Base-by-base conservation (phyloP, 768 basidiomycete species). In the Strobilomyces dryophilus region DNA sequence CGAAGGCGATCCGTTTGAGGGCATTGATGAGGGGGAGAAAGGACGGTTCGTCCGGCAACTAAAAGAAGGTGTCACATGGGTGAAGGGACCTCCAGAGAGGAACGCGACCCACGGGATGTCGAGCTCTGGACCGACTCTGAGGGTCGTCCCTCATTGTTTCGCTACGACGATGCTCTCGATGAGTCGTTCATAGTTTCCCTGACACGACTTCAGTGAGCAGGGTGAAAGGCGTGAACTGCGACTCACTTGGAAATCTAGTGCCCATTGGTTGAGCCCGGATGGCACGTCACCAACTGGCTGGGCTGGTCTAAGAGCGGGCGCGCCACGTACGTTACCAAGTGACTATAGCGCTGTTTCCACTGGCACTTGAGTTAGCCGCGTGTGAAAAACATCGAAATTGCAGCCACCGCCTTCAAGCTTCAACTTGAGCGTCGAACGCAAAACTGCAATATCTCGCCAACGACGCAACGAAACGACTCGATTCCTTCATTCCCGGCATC, bases 251-350 rank as follows among this genome's bases (percentile, higher is more conserved):
- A 98, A 98, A 68, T 98, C 95, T 36, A 98, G 73, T 8, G 97
- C 90, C 93, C 95, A 98, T 71, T 99, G 95, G 64, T 98, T 95
- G 27, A 99, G 76, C n/a, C n/a, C n/a, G n/a, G n/a, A n/a, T n/a
- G 15, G 93, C n/a, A n/a, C n/a, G n/a, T n/a, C n/a, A n/a, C n/a
- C n/a, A 94, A 67, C 93, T 95, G 42, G 2, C 20, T 55, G 18
- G 35, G 53, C 66, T 29, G 64, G 24, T 24, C 24, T 24, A 4
- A 24, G 24, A 24, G 29, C 9, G 29, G 29, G 9, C 29, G 3
- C 29, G 24, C 24, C 24, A 24, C 24, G 24, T 24, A 24, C 24
- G 24, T 24, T 24, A 4, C 24, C 24, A 24, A n/a, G n/a, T n/a
- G n/a, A 24, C 24, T 24, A 24, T 24, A 24, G 24, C 24, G 24